phyloP scores from a whole-genome alignment of 345 rosid genomes.

The Sisymbrium irio region DNA sequence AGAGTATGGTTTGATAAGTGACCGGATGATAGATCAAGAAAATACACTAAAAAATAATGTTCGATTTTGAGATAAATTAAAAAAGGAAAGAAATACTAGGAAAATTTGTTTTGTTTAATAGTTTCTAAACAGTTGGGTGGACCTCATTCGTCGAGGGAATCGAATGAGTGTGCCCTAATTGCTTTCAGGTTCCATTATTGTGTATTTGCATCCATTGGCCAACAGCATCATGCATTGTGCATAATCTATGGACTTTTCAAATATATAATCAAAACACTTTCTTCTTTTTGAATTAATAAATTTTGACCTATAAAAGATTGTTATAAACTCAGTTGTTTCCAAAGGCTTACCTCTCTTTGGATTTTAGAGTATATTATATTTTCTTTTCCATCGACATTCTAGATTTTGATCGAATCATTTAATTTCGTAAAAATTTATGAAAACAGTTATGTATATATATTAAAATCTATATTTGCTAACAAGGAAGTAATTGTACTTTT shows the following conservation, averaged over 20 bases:
- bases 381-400: background rate
- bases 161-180: constrained; percentile 15
- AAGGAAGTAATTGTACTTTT: background rate
- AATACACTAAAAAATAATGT: background rate
- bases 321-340: background rate
- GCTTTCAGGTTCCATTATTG: constrained; percentile 23
- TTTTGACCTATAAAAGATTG: background rate
- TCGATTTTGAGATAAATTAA: background rate
- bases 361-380: background rate
- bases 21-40: background rate
- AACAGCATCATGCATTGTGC: constrained; percentile 22
- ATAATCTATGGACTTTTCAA: constrained; percentile 11
- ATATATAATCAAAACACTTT: background rate
- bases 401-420: background rate
- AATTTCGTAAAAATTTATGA: background rate
- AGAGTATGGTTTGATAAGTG: background rate
- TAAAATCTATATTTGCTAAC: background rate
- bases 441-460: background rate
- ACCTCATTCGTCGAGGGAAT: constrained; percentile 20
- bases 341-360: background rate
- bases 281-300: background rate
- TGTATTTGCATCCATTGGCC: background rate
- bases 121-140: constrained; percentile 14
- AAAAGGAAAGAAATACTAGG: background rate
- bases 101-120: background rate